Conservation (phyloP, 495 filamentous ascomycete species). For the Thozetella sp. region DNA sequence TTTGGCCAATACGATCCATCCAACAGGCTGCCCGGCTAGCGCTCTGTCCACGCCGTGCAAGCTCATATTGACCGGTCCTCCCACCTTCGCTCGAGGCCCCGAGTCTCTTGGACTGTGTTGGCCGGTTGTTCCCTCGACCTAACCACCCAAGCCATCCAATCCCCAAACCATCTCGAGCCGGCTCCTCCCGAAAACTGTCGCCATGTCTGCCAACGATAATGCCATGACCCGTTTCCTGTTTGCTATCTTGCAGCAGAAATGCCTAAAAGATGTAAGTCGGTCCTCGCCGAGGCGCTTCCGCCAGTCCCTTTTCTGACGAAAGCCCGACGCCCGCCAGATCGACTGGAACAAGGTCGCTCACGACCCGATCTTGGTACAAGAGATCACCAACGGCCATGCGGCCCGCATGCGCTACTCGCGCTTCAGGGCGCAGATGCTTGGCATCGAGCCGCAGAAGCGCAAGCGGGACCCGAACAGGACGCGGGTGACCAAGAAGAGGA, state of each 20-base stretch:
- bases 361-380: conserved; percentile 46
- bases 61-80: conserved; percentile 25
- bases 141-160: neutral
- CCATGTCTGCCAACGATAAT: conserved; percentile 51
- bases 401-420: conserved; percentile 81
- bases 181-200: conserved; percentile 9
- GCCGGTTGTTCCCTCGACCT: conserved; percentile 18
- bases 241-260: conserved; percentile 74
- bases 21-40: conserved; percentile 12
- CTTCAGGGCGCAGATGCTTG: conserved; percentile 51
- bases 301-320: neutral
- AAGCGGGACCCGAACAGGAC: conserved; percentile 35
- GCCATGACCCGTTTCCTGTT: conserved; percentile 67
- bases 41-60: conserved; percentile 7
- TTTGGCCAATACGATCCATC: conserved; percentile 25
- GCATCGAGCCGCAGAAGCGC: conserved; percentile 37
- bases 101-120: conserved; percentile 16
- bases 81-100: conserved; percentile 3
- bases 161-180: conserved; percentile 1
- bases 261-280: conserved; percentile 66
- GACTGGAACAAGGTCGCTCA: conserved; percentile 73
- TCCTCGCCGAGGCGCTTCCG: neutral
- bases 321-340: conserved; percentile 46
- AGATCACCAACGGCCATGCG: conserved; percentile 79
- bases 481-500: conserved; percentile 41